A percentile compares a stretch with the other conserved stretches of the same genome.
These are phyloP conservation scores for Suzukiozyma palmioleophila DNA, from an alignment of 1,139 yeast species.

Conservation along the genomic window DNA sequence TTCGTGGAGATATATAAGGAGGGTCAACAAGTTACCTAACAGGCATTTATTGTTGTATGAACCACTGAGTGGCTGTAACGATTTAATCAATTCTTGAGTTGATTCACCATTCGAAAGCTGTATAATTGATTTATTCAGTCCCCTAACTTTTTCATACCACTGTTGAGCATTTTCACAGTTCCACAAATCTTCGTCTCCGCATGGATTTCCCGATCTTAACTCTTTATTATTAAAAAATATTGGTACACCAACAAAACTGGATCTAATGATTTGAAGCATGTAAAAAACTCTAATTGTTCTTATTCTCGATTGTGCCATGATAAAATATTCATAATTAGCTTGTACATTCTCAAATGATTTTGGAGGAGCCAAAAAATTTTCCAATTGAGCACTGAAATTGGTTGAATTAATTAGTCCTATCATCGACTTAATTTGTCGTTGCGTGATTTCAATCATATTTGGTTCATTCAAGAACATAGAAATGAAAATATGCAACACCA, in stretches of 20 bases:
- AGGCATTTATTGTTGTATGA: constrained; percentile 27
- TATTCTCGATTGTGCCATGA: constrained; percentile 77
- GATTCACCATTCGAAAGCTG: constrained; percentile 56
- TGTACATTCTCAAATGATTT: constrained; percentile 21
- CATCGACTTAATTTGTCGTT: constrained; percentile 72
- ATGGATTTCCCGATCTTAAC: constrained; percentile 70
- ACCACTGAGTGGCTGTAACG: constrained; percentile 36
- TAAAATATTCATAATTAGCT: constrained; percentile 66
- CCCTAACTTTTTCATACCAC: constrained; percentile 43
- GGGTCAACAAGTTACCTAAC: constrained; percentile 55
- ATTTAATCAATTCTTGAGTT: constrained; percentile 46
- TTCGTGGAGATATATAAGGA: constrained; percentile 71
- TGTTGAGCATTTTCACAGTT: constrained; percentile 48
- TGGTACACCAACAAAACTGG: constrained; percentile 60
- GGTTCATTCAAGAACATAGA: constrained; percentile 79
- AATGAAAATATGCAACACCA: constrained; percentile 74
- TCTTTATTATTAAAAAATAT: constrained; percentile 54
- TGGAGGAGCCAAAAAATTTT: constrained; percentile 59
- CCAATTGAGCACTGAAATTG: constrained; percentile 67
- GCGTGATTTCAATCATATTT: constrained; percentile 67
- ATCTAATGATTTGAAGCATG: constrained; percentile 64
- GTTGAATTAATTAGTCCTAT: constrained; percentile 77
- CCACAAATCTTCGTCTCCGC: constrained; percentile 70
- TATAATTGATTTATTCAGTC: constrained; percentile 27
- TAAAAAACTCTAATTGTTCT: constrained; percentile 81